Evolutionary conservation across 495 filamentous ascomycete species (phyloP).

Genomic region (Aspergillus egyptiacus): DNA sequence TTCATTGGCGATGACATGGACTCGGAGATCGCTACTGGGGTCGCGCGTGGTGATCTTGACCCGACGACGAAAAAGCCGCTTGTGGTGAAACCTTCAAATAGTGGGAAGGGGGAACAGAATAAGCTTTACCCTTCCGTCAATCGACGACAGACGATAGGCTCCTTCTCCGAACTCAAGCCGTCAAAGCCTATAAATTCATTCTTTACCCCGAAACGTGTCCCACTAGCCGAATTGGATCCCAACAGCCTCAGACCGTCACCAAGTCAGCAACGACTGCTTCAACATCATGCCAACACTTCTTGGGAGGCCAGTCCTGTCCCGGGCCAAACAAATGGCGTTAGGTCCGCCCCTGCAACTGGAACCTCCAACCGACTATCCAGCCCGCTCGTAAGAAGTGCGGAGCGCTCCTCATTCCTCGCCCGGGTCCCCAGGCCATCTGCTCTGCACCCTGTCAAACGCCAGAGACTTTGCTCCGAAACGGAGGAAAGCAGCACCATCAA

Average conservation of each 20-base stretch:
- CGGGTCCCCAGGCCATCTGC: slow-evolving; percentile 39
- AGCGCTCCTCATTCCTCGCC: slow-evolving; percentile 41
- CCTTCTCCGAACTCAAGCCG: slow-evolving; percentile 53
- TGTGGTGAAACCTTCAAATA: slow-evolving; percentile 26
- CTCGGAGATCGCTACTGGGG: slow-evolving; percentile 59
- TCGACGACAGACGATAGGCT: slow-evolving; percentile 39
- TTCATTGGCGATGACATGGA: slow-evolving; percentile 75
- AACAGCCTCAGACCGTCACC: slow-evolving; percentile 74
- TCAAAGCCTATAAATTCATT: slow-evolving; percentile 67
- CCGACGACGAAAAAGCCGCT: slow-evolving; percentile 81
- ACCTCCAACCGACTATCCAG: slow-evolving; percentile 34
- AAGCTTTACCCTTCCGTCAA: slow-evolving; percentile 26
- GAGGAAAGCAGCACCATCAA: slow-evolving; percentile 37
- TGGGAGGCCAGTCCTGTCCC: slow-evolving; percentile 48
- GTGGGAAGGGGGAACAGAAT: slow-evolving; percentile 25
- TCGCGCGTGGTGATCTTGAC: slow-evolving; percentile 81
- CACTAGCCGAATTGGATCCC: slow-evolving; percentile 79
- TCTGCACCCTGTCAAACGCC: slow-evolving; percentile 53
- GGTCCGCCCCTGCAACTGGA: slow-evolving; percentile 34
- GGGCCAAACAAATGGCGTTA: slow-evolving; percentile 24
- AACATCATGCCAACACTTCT: slow-evolving; percentile 45
- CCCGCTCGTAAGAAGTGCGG: slow-evolving; percentile 38
- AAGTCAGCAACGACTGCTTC: slow-evolving; percentile 56
- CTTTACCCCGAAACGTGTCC: slow-evolving; percentile 69
- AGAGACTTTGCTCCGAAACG: slow-evolving; percentile 52